Conservation (phyloP, 371 early-diverging fungal genomes). For the Mucor indicus region DNA sequence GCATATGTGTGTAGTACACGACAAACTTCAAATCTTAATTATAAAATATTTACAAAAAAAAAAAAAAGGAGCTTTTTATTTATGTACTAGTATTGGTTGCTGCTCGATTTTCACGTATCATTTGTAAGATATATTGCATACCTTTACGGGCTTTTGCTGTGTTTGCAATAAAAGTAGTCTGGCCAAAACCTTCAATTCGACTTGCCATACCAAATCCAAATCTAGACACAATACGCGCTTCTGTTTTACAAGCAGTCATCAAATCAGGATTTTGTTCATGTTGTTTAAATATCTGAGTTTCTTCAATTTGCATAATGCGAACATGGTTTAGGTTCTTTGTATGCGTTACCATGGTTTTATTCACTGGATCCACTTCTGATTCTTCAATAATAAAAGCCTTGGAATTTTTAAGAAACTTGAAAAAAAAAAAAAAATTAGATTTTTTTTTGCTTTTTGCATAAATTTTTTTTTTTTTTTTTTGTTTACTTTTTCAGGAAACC, state of each 20-base stretch:
- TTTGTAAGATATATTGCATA: conserved; percentile 83
- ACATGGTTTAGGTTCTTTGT: conserved; percentile 90
- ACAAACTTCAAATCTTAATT: too few relatives aligned
- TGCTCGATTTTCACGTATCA: conserved; percentile 60
- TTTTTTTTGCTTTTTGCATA: too few relatives aligned
- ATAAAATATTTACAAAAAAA: too few relatives aligned
- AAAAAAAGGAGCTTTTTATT: too few relatives aligned
- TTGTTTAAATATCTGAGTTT: conserved; percentile 76
- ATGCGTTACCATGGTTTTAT: conserved; percentile 73
- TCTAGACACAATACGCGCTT: conserved; percentile 84
- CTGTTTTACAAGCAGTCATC: conserved; percentile 79
- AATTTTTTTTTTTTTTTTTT: too few relatives aligned
- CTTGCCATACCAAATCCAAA: conserved; percentile 84
- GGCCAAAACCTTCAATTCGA: conserved; percentile 84
- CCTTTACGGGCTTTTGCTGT: conserved; percentile 82
- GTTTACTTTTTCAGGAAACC: conserved; percentile 66
- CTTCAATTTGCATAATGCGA: conserved; percentile 89
- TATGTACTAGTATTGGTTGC: too few relatives aligned
- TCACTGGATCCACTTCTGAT: conserved; percentile 77
- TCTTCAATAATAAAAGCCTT: conserved; percentile 85
- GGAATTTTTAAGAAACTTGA: conserved; percentile 65
- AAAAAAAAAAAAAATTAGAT: conserved; percentile 5
- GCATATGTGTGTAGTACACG: too few relatives aligned
- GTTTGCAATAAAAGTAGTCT: conserved; percentile 82
- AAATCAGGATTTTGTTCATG: conserved; percentile 49